phyloP scores from a whole-genome alignment of 2,329 filamentous ascomycete species.

The Endocalyx cinctus region DNA sequence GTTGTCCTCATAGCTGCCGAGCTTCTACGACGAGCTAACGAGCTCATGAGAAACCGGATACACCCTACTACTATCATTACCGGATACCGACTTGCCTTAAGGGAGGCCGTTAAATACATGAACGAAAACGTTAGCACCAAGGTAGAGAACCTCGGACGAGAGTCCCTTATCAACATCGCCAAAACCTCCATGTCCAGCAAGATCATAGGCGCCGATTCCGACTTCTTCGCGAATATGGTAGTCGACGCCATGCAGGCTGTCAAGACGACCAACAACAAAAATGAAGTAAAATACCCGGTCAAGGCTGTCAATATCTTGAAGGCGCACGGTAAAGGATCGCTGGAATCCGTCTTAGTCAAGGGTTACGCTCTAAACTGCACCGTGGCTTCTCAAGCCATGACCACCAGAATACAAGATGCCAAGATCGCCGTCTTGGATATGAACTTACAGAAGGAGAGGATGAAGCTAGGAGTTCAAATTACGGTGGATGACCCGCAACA shows the following conservation, averaged over 20 bases:
- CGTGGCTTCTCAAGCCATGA: slow-evolving; percentile 97
- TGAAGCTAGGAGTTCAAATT: slow-evolving; percentile 98
- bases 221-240: slow-evolving; percentile 96
- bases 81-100: slow-evolving; percentile 88
- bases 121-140: slow-evolving; percentile 97
- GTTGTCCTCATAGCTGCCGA: slow-evolving; percentile 97
- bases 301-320: slow-evolving; percentile 99
- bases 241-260: slow-evolving; percentile 95
- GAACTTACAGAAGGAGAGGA: slow-evolving; percentile 97
- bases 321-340: slow-evolving; percentile 88
- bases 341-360: slow-evolving; percentile 86
- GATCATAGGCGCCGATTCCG: slow-evolving; percentile 91
- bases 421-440: slow-evolving; percentile 97
- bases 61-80: slow-evolving; percentile 99
- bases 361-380: slow-evolving; percentile 99
- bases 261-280: slow-evolving; percentile 85
- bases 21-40: slow-evolving; percentile 87
- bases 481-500: slow-evolving; percentile 97
- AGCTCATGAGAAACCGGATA: slow-evolving; percentile 99
- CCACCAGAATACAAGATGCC: slow-evolving; percentile 82
- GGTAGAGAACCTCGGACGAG: slow-evolving; percentile 84
- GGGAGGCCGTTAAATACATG: slow-evolving; percentile 98
- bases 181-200: slow-evolving; percentile 99
- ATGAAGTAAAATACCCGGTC: slow-evolving; percentile 93
- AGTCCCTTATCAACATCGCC: slow-evolving; percentile 89